Base-by-base conservation (phyloP, 768 basidiomycete genomes). In the Hypsizygus marmoreus region DNA sequence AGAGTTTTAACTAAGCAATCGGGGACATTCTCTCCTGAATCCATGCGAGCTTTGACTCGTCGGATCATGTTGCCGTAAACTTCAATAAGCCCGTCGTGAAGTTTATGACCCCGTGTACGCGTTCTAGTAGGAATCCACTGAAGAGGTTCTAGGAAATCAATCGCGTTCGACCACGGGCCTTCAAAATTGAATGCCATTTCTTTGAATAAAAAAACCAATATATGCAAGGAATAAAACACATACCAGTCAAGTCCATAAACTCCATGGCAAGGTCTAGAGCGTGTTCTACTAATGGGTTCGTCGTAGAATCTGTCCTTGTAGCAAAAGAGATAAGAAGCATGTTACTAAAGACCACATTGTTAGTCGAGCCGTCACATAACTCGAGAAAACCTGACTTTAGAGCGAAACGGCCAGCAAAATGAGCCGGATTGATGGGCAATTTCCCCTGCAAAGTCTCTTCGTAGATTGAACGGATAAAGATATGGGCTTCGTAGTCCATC, bases 261-360 rank as follows among this genome's bases (percentile, higher is more conserved):
- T 76, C 76, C 10, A 65, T 63, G 11, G 71, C 67, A 37, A 77
- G 54, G 16, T 50, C 53, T 25, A 76, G 62, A 22, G 67, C 67
- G 3, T 54, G 54, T 16, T 45, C 63, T 9, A 73, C 71, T 4
- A 74, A 57, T 0, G 73, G 69, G 35, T 76, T 63, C 12, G 61
- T 47, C 13, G 67, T 65, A 19, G 61, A 57, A 40, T 68, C 67
- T 0, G 72, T 75, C 8, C 75, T 73, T 13, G 59, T 69, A 1
- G 67, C 74, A 48, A 75, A 76, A 35, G 65, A 60, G 32, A 75
- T 65, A 0, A 65, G 67, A 9, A 76, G 61, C 71, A 76, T 77
- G 51, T 75, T 75, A 58, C 73, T 74, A n/a, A n/a, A n/a, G n/a
- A n/a, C n/a, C n/a, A n/a, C n/a, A n/a, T n/a, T n/a, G n/a, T n/a